phyloP scores from a whole-genome alignment of 371 early-diverging fungal species.

The Fennellomyces sp. region DNA sequence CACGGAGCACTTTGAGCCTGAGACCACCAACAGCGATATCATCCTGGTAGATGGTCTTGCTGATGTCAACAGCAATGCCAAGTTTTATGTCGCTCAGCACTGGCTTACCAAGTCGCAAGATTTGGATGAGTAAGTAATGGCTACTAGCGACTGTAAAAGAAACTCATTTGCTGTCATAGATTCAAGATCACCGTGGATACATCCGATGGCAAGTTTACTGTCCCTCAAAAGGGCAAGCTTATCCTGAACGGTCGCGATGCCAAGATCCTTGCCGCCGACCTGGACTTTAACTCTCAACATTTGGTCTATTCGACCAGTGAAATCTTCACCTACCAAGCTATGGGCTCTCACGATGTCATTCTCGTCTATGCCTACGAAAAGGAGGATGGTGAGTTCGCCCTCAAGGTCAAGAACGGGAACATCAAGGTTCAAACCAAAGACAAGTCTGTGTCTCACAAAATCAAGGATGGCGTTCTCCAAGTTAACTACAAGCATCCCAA shows the following conservation, averaged over 20 bases:
- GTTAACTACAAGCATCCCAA: conserved; percentile 24
- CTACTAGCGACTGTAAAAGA: neutral
- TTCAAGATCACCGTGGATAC: conserved; percentile 17
- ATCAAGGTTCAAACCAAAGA: conserved; percentile 4
- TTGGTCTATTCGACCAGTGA: conserved; percentile 26
- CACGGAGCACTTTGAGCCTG: conserved; percentile 8
- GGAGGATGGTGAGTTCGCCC: conserved; percentile 22
- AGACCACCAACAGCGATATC: conserved; percentile 7
- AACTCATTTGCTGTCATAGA: neutral
- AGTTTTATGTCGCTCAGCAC: conserved; percentile 23
- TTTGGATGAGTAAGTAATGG: conserved; percentile 12
- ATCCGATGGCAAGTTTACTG: conserved; percentile 6
- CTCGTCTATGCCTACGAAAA: conserved; percentile 19
- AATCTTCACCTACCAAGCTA: conserved; percentile 18
- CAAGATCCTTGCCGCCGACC: conserved; percentile 22
- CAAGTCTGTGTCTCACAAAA: neutral
- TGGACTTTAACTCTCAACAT: conserved; percentile 23
- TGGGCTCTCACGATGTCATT: conserved; percentile 18
- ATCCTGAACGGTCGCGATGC: conserved; percentile 27
- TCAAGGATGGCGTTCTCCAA: conserved; percentile 5
- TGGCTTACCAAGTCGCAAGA: conserved; percentile 1
- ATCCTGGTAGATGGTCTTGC: conserved; percentile 14
- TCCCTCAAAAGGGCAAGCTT: conserved; percentile 7
- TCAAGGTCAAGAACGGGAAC: conserved; percentile 5
- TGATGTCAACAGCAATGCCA: conserved; percentile 7